Base-by-base conservation (phyloP, 129 eudicot genomes). In the Apium graveolens region DNA sequence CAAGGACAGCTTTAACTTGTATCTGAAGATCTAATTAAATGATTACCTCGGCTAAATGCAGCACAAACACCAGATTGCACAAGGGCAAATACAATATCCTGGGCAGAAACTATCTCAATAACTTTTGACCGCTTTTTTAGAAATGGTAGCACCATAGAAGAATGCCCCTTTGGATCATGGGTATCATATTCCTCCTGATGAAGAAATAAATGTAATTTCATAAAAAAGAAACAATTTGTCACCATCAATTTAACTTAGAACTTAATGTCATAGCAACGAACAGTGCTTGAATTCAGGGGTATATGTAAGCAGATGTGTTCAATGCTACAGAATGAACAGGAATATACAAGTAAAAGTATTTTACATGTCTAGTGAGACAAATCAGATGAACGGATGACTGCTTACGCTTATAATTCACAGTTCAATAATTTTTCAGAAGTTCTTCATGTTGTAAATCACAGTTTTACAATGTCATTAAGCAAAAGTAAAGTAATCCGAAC, bases 21-120 rank as follows among this genome's bases (percentile, higher is more conserved):
- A 71, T 35, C 29, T 5, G 5, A 44, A 12, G 2, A 79, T n/a
- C 26, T 24, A 48, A 44, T 21, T 41, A 42, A 21, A 80, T 24
- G 70, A 53, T 73, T 80, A 95, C 98, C 98, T 88, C 98, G 91
- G 80, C 97, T 91, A 68, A 91, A 95, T 71, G 98, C 98, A 66
- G 98, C 98, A 87, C 98, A 95, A 48, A 95, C 89, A 71, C 98
- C 98, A 65, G 98, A 95, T 70, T 95, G 98, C 32, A 97, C 98
- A 81, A 95, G 98, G 37, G 98, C 97, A 88, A 95, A 95, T 57
- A 95, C 97, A 43, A 95, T 95, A 76, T 95, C 98, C 45, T 86
- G 97, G 39, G 98, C 98, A 84, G 98, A 97, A 39, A 95, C 97
- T 57, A 95, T 91, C 84, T 95, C 98, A 75, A 95, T 93, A 21